These are phyloP conservation scores for Solanum hybrid DNA, from an alignment of 305 asterid species.

Conservation along the genomic window DNA sequence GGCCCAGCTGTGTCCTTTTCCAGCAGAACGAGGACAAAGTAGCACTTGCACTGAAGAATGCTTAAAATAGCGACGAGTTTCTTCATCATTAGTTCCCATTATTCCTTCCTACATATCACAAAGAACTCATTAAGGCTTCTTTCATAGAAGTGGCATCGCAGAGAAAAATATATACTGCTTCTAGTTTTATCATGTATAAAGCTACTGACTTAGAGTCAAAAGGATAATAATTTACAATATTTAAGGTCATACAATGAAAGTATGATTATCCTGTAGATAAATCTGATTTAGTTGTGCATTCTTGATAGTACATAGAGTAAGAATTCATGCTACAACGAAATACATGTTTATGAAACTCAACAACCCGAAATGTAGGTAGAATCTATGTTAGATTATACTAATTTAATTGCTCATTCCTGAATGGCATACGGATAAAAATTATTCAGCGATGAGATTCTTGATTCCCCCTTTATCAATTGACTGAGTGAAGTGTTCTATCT, in stretches of 20 bases:
- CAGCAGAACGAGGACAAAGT: conserved; percentile 76
- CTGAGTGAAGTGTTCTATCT: neutral
- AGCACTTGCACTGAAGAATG: conserved; percentile 80
- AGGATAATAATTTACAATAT: neutral
- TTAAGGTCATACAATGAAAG: neutral
- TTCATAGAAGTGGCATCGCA: neutral
- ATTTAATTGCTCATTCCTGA: neutral
- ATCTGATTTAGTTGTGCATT: neutral
- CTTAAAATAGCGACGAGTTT: conserved; percentile 79
- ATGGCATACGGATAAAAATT: neutral
- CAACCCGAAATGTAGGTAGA: neutral
- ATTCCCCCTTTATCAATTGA: neutral
- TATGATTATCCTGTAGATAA: neutral
- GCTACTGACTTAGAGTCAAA: neutral
- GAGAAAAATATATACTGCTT: neutral
- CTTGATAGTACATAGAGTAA: neutral
- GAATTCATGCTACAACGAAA: neutral
- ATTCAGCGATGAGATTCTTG: neutral
- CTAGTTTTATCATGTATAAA: neutral
- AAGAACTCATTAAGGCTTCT: neutral
- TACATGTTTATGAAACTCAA: neutral
- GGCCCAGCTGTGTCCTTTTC: conserved; percentile 76
- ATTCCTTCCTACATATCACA: conserved; percentile 64
- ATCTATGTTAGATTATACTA: neutral
- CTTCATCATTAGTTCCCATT: conserved; percentile 90